These are phyloP conservation scores for Nitzschia sp. DNA, from an alignment of 108 stramenopile genomes.

Conservation along the genomic window DNA sequence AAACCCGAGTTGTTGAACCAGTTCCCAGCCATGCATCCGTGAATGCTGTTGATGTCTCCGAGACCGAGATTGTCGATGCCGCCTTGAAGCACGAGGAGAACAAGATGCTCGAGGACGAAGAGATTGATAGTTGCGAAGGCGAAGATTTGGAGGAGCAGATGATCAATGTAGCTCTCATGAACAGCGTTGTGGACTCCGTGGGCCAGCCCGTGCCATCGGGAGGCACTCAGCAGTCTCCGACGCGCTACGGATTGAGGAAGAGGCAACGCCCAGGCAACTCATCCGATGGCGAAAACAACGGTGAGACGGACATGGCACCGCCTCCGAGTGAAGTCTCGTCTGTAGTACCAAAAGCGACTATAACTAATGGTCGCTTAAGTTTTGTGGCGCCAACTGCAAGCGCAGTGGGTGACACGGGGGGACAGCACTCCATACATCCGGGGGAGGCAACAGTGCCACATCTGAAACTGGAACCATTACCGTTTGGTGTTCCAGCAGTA, in stretches of 20 bases:
- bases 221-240: constrained; percentile 6
- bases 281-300: not conserved
- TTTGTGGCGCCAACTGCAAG: not conserved
- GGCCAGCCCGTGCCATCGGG: not conserved
- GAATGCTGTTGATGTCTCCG: constrained; percentile 18
- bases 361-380: not conserved
- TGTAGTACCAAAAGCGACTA: not conserved
- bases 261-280: constrained; percentile 28
- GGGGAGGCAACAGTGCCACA: not conserved
- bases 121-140: constrained; percentile 58
- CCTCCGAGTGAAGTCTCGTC: not conserved
- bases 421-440: not conserved
- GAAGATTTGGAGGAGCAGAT: constrained; percentile 53
- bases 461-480: not conserved
- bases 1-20: constrained; percentile 26
- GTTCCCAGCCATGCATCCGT: constrained; percentile 21
- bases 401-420: not conserved
- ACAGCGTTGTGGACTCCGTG: constrained; percentile 52
- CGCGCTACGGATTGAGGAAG: constrained; percentile 39
- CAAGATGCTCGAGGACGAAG: constrained; percentile 60
- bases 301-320: not conserved
- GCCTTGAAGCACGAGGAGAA: constrained; percentile 22
- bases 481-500: not conserved
- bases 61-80: constrained; percentile 18
- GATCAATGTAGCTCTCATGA: constrained; percentile 64